Evolutionary conservation across 2,329 filamentous ascomycete species (phyloP).

Genomic region (Xylaria hypoxylon): DNA sequence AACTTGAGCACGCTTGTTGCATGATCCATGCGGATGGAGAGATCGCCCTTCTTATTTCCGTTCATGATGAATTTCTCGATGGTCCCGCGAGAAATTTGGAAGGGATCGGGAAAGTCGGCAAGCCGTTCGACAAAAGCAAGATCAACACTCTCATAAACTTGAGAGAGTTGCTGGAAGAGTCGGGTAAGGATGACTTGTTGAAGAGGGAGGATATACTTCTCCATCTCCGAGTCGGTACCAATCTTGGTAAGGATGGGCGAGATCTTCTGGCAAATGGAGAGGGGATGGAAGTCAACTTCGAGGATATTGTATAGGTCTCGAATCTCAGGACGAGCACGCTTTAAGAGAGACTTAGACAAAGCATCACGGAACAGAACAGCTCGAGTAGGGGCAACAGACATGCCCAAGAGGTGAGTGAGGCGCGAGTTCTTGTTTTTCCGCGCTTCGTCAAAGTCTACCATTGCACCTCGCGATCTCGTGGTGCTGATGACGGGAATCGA

Average conservation of each 20-base stretch:
- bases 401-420: constrained; percentile 93
- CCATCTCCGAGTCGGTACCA: constrained; percentile 92
- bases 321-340: constrained; percentile 93
- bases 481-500: constrained; percentile 99
- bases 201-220: constrained; percentile 93
- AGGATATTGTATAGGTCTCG: constrained; percentile 98
- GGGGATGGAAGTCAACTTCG: constrained; percentile 97
- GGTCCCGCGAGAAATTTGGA: constrained; percentile 88
- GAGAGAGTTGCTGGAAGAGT: constrained; percentile 97
- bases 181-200: constrained; percentile 99
- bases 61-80: constrained; percentile 99
- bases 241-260: constrained; percentile 96
- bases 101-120: constrained; percentile 95
- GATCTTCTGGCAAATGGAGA: constrained; percentile 99
- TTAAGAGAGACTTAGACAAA: constrained; percentile 91
- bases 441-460: constrained; percentile 96
- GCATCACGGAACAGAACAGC: constrained; percentile 94
- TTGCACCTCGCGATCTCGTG: constrained; percentile 90
- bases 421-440: constrained; percentile 99
- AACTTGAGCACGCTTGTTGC: constrained; percentile 95
- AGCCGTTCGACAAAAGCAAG: constrained; percentile 92
- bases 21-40: constrained; percentile 96
- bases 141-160: constrained; percentile 98
- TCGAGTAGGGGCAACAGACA: constrained; percentile 89
- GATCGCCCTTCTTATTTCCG: constrained; percentile 99